These are phyloP conservation scores for Panaeolus cyanescens DNA, from an alignment of 768 basidiomycete genomes.

Conservation along the genomic window DNA sequence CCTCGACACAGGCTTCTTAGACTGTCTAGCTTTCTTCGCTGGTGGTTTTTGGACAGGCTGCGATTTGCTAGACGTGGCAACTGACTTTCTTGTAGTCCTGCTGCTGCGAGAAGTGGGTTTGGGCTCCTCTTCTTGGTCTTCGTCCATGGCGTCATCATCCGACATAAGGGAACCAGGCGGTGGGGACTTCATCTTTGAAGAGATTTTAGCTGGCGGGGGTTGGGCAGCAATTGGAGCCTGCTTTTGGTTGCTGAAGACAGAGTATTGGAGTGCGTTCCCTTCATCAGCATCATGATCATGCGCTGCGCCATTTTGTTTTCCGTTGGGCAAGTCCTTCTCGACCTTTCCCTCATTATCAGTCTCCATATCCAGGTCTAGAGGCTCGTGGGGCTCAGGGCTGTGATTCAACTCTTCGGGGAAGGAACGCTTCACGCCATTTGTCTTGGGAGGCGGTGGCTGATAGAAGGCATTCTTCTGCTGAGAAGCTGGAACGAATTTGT, in stretches of 20 bases:
- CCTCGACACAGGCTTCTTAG: conserved; percentile 14
- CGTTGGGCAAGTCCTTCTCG: conserved; percentile 18
- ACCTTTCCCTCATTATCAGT: conserved; percentile 16
- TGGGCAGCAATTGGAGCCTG: conserved; percentile 6
- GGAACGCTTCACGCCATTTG: conserved; percentile 33
- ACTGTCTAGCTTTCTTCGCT: conserved; percentile 23
- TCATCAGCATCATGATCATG: conserved; percentile 20
- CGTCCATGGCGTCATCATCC: conserved; percentile 36
- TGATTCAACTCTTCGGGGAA: conserved; percentile 23
- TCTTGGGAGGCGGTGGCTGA: conserved; percentile 43
- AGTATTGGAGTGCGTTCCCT: conserved; percentile 24
- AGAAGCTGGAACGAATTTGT: conserved; percentile 50
- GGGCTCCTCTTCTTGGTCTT: conserved; percentile 38
- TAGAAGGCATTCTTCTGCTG: conserved; percentile 69
- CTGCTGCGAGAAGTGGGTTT: not conserved
- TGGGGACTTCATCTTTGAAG: conserved; percentile 36
- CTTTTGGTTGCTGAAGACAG: conserved; percentile 27
- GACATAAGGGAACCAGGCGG: conserved; percentile 20
- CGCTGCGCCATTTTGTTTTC: conserved; percentile 8
- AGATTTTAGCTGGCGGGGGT: conserved; percentile 15
- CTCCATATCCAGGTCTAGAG: conserved; percentile 21
- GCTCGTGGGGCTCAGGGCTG: conserved; percentile 21
- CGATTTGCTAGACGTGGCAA: conserved; percentile 4
- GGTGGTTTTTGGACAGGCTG: conserved; percentile 16
- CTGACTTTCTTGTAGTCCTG: conserved; percentile 11